Evolutionary conservation across 2,329 filamentous ascomycete species (phyloP).

Genomic region (Penicillium paneum): DNA sequence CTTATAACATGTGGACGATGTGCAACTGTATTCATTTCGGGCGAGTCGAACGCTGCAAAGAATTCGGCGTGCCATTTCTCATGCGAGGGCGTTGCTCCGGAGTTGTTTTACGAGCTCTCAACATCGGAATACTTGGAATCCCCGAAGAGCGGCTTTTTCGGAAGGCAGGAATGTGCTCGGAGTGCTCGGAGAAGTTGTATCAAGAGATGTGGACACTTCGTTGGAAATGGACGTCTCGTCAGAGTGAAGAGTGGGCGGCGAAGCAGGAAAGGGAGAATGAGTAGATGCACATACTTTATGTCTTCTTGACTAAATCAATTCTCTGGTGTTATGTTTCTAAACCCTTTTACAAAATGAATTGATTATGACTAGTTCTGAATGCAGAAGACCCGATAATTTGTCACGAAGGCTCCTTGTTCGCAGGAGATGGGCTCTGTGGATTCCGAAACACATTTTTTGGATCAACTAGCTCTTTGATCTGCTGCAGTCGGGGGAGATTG

Average conservation of each 20-base stretch:
- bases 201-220: constrained; percentile 6
- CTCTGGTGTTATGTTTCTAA: background rate
- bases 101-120: background rate
- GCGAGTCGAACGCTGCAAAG: background rate
- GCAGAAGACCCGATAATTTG: background rate
- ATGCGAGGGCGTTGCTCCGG: background rate
- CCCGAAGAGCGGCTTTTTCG: constrained; percentile 14
- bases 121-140: background rate
- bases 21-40: constrained; percentile 2
- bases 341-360: background rate
- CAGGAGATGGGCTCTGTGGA: background rate
- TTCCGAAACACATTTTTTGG: background rate
- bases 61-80: background rate
- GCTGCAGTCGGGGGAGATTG: background rate
- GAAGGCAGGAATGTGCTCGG: background rate
- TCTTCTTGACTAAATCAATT: background rate
- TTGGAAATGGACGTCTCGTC: constrained; percentile 6
- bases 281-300: background rate
- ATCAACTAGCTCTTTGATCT: background rate
- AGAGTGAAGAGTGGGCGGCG: constrained; percentile 7
- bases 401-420: background rate
- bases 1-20: background rate
- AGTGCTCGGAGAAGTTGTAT: constrained; percentile 1
- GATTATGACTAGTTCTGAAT: background rate
- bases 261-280: background rate